Evolutionary conservation across 257 asterid species (phyloP), one percentile per base, ranked within the genome.

Genomic region (Cynanchum wilfordii): DNA sequence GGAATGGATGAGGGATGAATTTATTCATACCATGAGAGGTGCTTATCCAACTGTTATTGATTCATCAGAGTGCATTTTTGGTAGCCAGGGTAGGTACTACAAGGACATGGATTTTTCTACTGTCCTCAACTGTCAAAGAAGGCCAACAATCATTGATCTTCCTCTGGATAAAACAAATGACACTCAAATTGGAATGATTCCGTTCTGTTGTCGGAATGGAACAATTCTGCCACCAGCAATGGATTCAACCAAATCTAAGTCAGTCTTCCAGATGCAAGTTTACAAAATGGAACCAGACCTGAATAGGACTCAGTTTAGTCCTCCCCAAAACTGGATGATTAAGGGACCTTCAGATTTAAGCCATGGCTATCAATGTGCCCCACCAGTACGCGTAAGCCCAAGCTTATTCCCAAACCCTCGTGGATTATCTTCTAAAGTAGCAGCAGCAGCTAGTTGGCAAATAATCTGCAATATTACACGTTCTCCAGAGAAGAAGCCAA

Each of bases 1-100:
- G 87, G 95, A 90, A 20, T 90, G 97, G 97, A 86, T 80, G 84
- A 81, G 83, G 76, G 81, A 81, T 15, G 97, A 90, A 70, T 90
- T 90, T 81, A 90, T 90, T 71, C 65, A 79, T 25, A 29, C 88
- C 30, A 86, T 90, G 89, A 75, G 78, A 67, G 97, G 97, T 1
- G 91, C 97, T 27, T 81, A 79, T 64, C 90, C 95, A 2, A 45
- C 77, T 8, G 65, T 83, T 9, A 66, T 86, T 11, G 88, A 90
- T 68, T 56, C 91, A 2, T 69, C 79, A 1, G 83, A 68, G 51
- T 90, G 97, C 79, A 73, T 90, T 22, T 90, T 80, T 10, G 91
- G 95, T 15, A 63, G 69, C 3, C 97, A 84, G 70, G 89, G 87
- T 7, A 73, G 74, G 12, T 71, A 76, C 75, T 79, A 87, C 76